phyloP scores from a whole-genome alignment of 495 filamentous ascomycete genomes.

The Hyaloscypha hepaticicola region DNA sequence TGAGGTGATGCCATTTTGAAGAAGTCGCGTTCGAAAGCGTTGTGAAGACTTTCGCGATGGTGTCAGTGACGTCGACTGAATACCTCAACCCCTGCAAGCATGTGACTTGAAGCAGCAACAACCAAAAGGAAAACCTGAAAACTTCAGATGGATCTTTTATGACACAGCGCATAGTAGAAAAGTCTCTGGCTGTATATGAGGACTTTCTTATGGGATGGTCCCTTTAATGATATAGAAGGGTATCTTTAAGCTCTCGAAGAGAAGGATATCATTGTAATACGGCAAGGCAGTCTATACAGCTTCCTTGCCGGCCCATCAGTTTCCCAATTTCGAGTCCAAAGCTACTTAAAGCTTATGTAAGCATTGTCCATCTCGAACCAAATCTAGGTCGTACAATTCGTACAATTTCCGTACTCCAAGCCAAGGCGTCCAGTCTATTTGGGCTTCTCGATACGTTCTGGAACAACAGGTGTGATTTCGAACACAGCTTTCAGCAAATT shows the following conservation, averaged over 20 bases:
- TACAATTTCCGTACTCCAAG: neutral
- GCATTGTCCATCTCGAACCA: neutral
- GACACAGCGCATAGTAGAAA: neutral
- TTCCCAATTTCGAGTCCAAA: neutral
- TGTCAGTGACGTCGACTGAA: slow-evolving; percentile 22
- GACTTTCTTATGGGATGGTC: neutral
- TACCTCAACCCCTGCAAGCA: slow-evolving; percentile 13
- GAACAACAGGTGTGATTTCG: slow-evolving; percentile 71
- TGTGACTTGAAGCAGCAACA: slow-evolving; percentile 15
- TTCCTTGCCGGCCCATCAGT: neutral
- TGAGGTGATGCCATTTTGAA: slow-evolving; percentile 18
- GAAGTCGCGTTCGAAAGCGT: slow-evolving; percentile 21
- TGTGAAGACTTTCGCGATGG: slow-evolving; percentile 12
- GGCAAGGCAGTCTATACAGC: slow-evolving; percentile 1
- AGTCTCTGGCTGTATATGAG: neutral
- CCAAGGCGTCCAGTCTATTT: slow-evolving; percentile 21
- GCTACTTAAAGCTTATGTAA: neutral
- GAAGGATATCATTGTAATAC: slow-evolving; percentile 13
- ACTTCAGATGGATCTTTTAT: neutral
- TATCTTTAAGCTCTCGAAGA: neutral
- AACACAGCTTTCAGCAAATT: slow-evolving; percentile 77
- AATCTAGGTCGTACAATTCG: neutral
- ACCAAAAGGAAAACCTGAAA: too few species aligned
- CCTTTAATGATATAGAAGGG: neutral
- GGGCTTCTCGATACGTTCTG: slow-evolving; percentile 36